These are phyloP conservation scores for Colletotrichum truncatum DNA, from an alignment of 2,329 filamentous ascomycete species.

Conservation along the genomic window DNA sequence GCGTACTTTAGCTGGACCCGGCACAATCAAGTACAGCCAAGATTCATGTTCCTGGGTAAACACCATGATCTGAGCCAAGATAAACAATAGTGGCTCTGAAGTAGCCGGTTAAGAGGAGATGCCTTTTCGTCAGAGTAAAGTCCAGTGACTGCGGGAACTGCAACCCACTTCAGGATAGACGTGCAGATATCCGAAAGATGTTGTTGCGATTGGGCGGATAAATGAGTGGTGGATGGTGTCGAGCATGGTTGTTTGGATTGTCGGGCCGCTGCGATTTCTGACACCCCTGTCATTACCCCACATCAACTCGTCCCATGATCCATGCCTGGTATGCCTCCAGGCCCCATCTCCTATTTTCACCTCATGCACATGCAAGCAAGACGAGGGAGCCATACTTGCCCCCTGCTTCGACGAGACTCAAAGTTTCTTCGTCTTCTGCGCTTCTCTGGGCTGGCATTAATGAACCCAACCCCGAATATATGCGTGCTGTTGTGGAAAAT, in stretches of 20 bases:
- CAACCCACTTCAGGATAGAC: slow-evolving; percentile 1
- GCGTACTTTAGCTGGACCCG: background rate
- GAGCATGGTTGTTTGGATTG: slow-evolving; percentile 42
- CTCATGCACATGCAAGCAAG: background rate
- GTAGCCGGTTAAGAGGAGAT: background rate
- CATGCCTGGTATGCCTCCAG: background rate
- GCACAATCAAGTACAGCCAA: no score
- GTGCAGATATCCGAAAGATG: slow-evolving; percentile 9
- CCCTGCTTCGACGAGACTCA: background rate
- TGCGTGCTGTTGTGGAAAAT: no score
- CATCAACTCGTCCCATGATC: slow-evolving; percentile 4
- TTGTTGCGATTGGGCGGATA: slow-evolving; percentile 36
- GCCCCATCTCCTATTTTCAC: background rate
- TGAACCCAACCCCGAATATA: no score
- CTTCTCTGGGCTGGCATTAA: no score
- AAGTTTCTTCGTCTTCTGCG: background rate
- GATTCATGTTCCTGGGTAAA: no score
- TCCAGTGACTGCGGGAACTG: background rate
- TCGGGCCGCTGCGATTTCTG: slow-evolving; percentile 41
- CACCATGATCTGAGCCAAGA: background rate
- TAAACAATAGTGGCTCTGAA: background rate
- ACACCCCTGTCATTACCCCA: background rate
- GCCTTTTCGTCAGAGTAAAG: background rate
- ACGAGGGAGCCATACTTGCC: background rate
- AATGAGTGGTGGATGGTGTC: slow-evolving; percentile 31